Conservation (phyloP, 1,284 basidiomycete genomes). For the Mycena sp. region DNA sequence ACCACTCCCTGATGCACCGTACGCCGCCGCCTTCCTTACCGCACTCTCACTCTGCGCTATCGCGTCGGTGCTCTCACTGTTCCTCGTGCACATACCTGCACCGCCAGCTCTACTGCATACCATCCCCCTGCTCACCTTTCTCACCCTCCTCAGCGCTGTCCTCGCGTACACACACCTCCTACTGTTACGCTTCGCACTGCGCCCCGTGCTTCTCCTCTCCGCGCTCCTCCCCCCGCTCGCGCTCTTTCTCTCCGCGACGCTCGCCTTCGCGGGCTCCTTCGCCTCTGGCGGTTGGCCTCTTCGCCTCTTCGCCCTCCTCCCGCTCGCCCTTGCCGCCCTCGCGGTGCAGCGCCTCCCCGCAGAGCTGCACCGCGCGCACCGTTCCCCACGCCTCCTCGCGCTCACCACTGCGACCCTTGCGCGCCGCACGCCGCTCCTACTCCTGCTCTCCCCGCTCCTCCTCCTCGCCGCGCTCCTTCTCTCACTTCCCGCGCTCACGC, state of each 20-base stretch:
- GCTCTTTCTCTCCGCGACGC: constrained; percentile 83
- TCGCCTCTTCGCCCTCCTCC: constrained; percentile 81
- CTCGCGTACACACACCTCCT: constrained; percentile 83
- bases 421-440: constrained; percentile 77
- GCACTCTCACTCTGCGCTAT: constrained; percentile 70
- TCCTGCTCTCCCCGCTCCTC: constrained; percentile 83
- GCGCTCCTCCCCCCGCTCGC: constrained; percentile 73
- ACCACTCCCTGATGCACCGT: too few relatives aligned
- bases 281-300: constrained; percentile 77
- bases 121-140: constrained; percentile 83
- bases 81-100: constrained; percentile 38
- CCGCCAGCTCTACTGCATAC: constrained; percentile 77
- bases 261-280: constrained; percentile 92
- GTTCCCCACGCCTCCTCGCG: constrained; percentile 80
- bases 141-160: constrained; percentile 77
- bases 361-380: constrained; percentile 69
- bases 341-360: constrained; percentile 76
- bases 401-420: constrained; percentile 84
- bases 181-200: constrained; percentile 80
- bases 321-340: constrained; percentile 74
- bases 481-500: constrained; percentile 87
- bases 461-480: constrained; percentile 77
- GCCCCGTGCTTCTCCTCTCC: constrained; percentile 84
- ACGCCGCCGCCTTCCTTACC: constrained; percentile 55
- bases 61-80: constrained; percentile 57